phyloP scores from a whole-genome alignment of 2,329 filamentous ascomycete genomes.

The Colletotrichum gloeosporioides region DNA sequence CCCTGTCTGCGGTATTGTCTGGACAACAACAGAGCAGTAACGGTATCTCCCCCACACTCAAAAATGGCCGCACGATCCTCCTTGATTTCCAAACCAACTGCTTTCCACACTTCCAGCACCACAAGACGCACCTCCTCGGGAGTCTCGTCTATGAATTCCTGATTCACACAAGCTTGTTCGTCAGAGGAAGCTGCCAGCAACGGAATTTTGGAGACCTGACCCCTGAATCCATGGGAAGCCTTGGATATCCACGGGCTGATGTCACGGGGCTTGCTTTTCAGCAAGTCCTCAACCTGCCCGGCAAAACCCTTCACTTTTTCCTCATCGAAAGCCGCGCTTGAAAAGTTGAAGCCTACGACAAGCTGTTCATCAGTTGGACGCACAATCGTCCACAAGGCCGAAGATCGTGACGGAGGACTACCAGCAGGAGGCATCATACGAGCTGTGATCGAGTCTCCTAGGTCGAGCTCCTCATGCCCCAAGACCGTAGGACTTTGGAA shows the following conservation, averaged over 20 bases:
- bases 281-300: background rate
- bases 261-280: background rate
- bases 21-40: background rate
- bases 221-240: background rate
- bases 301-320: background rate
- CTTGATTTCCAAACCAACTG: background rate
- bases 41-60: background rate
- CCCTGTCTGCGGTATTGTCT: background rate
- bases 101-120: background rate
- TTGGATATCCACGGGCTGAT: background rate
- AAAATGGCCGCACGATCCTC: background rate
- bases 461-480: background rate
- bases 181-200: background rate
- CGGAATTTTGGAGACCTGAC: background rate
- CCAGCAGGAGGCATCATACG: background rate
- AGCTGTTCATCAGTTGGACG: background rate
- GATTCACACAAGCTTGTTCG: background rate
- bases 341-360: background rate
- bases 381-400: background rate
- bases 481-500: background rate
- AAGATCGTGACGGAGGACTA: background rate
- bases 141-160: background rate
- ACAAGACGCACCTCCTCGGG: background rate
- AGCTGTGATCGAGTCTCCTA: background rate
- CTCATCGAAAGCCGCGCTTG: background rate